Conservation (phyloP, 2,329 filamentous ascomycete species). For the Aureobasidium sp. region DNA sequence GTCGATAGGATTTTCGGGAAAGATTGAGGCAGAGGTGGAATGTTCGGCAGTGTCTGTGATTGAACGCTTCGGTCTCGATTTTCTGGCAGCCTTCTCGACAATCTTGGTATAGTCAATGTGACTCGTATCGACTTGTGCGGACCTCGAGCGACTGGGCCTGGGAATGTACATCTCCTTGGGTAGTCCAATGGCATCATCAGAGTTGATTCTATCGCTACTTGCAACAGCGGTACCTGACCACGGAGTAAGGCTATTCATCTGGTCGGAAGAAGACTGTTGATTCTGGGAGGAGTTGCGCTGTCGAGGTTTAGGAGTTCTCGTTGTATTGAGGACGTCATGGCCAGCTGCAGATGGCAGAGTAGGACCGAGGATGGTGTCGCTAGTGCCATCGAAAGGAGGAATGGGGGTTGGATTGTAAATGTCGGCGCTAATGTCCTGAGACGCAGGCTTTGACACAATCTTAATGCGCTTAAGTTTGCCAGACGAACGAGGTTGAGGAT, state of each 20-base stretch:
- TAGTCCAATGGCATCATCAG: slow-evolving; percentile 29
- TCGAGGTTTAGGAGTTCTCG: neutral
- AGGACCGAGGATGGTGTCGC: slow-evolving; percentile 8
- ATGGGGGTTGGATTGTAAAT: neutral
- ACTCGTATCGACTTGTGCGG: slow-evolving; percentile 18
- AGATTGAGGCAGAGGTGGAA: neutral
- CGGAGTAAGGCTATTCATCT: slow-evolving; percentile 1
- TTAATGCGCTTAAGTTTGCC: slow-evolving; percentile 15
- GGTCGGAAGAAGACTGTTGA: neutral
- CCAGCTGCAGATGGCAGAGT: neutral
- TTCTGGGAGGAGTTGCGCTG: neutral
- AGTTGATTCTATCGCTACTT: slow-evolving; percentile 22
- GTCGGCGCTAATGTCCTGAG: neutral
- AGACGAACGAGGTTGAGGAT: neutral
- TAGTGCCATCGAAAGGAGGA: neutral
- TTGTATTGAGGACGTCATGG: neutral
- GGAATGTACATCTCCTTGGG: slow-evolving; percentile 35
- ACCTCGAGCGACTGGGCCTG: slow-evolving; percentile 30
- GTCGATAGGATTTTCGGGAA: slow-evolving; percentile 8
- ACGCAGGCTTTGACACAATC: neutral
- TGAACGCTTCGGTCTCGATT: slow-evolving; percentile 36
- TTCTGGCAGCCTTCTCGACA: slow-evolving; percentile 27
- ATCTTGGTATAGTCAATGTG: slow-evolving; percentile 19
- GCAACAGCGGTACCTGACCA: slow-evolving; percentile 6
- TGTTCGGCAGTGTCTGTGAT: neutral